Base-by-base conservation (phyloP, 2,329 filamentous ascomycete species). In the Fusarium solani-melongenae region DNA sequence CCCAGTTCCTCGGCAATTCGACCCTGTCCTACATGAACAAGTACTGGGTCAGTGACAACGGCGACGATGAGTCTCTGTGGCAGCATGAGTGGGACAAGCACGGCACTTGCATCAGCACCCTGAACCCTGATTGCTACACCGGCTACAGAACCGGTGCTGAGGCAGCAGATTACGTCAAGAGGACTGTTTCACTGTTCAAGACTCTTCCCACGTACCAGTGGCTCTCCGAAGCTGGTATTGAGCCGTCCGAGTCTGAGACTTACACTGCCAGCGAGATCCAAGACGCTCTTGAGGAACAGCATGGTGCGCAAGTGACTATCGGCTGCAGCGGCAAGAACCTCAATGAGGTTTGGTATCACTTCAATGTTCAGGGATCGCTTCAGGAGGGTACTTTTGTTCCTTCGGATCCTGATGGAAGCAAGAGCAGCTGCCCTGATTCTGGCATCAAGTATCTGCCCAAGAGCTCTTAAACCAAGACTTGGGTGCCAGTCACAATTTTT, bases 81-180 rank as follows among this genome's bases (percentile, higher is more conserved):
- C 85, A 92, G 79, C 92, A 94, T 80, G 92, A 94, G 81, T 94
- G 91, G 90, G 84, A 86, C 73, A 94, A 93, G 80, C 93, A 95
- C 79, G 93, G 93, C 64, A 88, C 86, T n/a, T 94, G 92, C 81
- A 90, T 94, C 72, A 90, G 86, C 76, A 95, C 93, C 0, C 86
- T 94, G 2, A 86, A 92, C 53, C 88, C 92, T 0, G 81, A 82
- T 20, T 95, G 93, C 84, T 95, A 94, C 83, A 82, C 83, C 4
- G 78, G 84, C 74, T 92, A 93, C 79, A 81, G 86, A 62, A 82
- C 88, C 0, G 89, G 89, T 12, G 86, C 92, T 69, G 93, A 94
- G 77, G 90, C 91, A 1, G 88, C 90, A 6, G 91, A 93, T 78
- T 94, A 90, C 82, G 93, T 94, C 81, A 86, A 91, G 76, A 88